These are phyloP conservation scores for Populus hybrid DNA, from an alignment of 441 rosid species.

Conservation along the genomic window DNA sequence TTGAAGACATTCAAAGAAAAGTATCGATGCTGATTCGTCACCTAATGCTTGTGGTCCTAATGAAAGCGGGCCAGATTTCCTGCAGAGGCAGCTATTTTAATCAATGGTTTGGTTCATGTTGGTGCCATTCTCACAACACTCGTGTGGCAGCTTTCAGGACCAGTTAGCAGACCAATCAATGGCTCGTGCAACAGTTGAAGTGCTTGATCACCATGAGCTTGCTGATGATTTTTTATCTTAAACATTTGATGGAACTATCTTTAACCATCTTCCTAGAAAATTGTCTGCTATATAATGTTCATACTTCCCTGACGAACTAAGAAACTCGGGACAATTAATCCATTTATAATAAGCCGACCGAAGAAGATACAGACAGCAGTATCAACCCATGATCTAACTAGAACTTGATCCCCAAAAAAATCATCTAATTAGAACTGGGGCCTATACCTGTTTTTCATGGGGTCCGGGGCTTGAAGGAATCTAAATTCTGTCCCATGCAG, in stretches of 20 bases:
- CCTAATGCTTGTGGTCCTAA: constrained; percentile 27
- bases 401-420: neutral
- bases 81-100: constrained; percentile 1
- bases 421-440: neutral
- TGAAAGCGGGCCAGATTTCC: neutral
- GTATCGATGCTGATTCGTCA: constrained; percentile 8
- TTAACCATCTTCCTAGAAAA: neutral
- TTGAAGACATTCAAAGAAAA: constrained; percentile 18
- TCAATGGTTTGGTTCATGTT: constrained; percentile 10
- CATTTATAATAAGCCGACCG: neutral
- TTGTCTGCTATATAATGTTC: neutral
- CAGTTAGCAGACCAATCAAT: neutral
- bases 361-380: neutral
- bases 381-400: neutral
- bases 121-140: constrained; percentile 3
- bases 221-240: neutral
- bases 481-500: constrained; percentile 22
- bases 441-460: neutral
- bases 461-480: constrained; percentile 5
- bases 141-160: constrained; percentile 5
- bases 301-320: neutral
- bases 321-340: neutral
- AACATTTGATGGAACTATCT: neutral
- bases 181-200: neutral
- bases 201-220: neutral